Conservation (phyloP, 345 rosid genomes). For the Brassica incana region DNA sequence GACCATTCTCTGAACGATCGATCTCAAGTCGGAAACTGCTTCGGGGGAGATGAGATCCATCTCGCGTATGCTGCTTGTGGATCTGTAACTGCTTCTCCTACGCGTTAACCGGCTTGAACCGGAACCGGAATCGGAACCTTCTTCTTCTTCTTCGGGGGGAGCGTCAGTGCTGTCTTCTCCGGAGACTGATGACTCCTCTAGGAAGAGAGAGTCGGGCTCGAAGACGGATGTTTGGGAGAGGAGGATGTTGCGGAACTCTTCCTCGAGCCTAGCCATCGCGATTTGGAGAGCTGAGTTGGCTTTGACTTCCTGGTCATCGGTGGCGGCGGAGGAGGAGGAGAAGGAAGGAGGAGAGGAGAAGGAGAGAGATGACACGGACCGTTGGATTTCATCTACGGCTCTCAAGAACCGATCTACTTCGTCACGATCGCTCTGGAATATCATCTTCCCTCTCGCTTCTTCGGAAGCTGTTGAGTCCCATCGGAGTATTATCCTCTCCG, state of each 20-base stretch:
- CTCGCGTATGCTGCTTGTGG: conserved; percentile 40
- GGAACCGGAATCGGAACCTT: conserved; percentile 14
- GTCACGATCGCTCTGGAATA: conserved; percentile 72
- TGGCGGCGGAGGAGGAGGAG: neutral
- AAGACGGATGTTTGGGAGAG: conserved; percentile 53
- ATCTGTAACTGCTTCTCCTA: conserved; percentile 41
- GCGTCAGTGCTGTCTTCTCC: conserved; percentile 33
- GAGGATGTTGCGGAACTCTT: conserved; percentile 86
- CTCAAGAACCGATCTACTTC: conserved; percentile 78
- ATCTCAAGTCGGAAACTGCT: conserved; percentile 31
- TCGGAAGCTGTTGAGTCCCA: conserved; percentile 89
- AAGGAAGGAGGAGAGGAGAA: conserved; percentile 42
- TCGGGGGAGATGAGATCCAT: conserved; percentile 41
- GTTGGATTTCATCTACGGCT: conserved; percentile 90
- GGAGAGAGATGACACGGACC: conserved; percentile 43
- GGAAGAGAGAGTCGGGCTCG: conserved; percentile 57
- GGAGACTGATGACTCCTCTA: conserved; percentile 36
- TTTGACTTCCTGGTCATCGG: conserved; percentile 42
- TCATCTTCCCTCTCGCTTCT: conserved; percentile 79
- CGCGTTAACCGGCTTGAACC: conserved; percentile 37
- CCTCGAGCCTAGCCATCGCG: conserved; percentile 98
- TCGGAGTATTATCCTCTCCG: conserved; percentile 73
- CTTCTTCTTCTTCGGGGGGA: conserved; percentile 5
- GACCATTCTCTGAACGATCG: conserved; percentile 39
- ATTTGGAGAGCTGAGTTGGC: conserved; percentile 78